Conservation (phyloP, 352 stramenopile genomes). For the Pythium scleroteichum region DNA sequence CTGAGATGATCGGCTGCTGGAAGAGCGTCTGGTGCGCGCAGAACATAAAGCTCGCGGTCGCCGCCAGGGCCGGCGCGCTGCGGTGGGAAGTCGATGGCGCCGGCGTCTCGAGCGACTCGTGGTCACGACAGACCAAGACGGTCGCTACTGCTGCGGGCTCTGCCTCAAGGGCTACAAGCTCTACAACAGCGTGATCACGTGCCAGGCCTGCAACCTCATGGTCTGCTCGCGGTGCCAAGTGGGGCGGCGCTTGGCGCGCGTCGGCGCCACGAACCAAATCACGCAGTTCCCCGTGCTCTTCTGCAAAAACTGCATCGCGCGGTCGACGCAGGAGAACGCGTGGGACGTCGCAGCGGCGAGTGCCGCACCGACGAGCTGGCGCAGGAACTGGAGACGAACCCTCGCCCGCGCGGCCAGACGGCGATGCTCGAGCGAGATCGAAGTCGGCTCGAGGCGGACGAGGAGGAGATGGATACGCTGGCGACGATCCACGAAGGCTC, state of each 20-base stretch:
- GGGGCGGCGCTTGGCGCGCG: conserved; percentile 9
- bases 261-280: conserved; percentile 12
- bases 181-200: conserved; percentile 29
- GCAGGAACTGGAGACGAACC: not conserved
- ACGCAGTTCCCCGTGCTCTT: conserved; percentile 22
- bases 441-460: no score
- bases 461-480: not conserved
- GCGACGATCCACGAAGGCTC: conserved; percentile 2
- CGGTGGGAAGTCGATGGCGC: conserved; percentile 13
- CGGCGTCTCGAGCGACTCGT: conserved; percentile 13
- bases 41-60: conserved; percentile 70
- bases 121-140: conserved; percentile 20
- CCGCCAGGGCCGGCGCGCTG: conserved; percentile 8
- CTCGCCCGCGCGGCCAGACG: conserved; percentile 1
- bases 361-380: not conserved
- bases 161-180: conserved; percentile 27
- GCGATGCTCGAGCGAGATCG: not conserved
- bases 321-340: conserved; percentile 16
- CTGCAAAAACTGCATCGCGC: conserved; percentile 27
- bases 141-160: conserved; percentile 27
- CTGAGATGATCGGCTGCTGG: conserved; percentile 60
- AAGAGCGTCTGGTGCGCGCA: conserved; percentile 62
- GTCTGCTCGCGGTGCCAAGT: conserved; percentile 30
- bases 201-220: conserved; percentile 30
- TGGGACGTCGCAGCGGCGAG: conserved; percentile 17